Percentiles rank a stretch among this genome's conserved stretches.
phyloP scores from a whole-genome alignment of 108 stramenopile species.

The Nitzschia sp. region DNA sequence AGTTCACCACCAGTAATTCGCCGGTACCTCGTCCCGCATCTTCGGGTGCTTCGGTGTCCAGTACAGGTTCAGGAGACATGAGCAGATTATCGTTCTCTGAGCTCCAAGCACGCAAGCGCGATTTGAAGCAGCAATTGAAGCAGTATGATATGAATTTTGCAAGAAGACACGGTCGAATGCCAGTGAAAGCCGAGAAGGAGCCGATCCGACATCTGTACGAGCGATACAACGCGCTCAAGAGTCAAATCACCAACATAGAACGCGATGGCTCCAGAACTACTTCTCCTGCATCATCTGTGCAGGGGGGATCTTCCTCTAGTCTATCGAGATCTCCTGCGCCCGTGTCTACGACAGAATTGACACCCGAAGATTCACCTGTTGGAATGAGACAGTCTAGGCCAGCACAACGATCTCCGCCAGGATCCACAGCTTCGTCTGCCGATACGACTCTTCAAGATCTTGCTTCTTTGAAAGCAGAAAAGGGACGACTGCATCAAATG shows the following conservation, averaged over 20 bases:
- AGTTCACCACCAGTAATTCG: conserved; percentile 2
- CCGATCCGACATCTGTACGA: conserved; percentile 97
- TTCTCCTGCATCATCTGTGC: conserved; percentile 21
- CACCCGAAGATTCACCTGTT: conserved; percentile 18
- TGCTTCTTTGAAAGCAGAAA: conserved; percentile 73
- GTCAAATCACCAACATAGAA: conserved; percentile 68
- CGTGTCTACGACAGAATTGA: conserved; percentile 19
- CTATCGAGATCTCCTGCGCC: conserved; percentile 35
- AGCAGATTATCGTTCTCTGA: conserved; percentile 61
- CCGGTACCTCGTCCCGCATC: conserved; percentile 24
- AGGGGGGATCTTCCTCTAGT: conserved; percentile 13
- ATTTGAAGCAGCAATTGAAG: conserved; percentile 84
- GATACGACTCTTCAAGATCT: conserved; percentile 57
- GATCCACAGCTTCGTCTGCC: conserved; percentile 11
- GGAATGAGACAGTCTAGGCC: conserved; percentile 6
- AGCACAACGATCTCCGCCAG: conserved; percentile 24
- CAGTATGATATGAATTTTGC: conserved; percentile 91
- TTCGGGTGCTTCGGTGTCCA: conserved; percentile 5
- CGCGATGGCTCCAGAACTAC: conserved; percentile 51
- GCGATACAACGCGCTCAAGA: conserved; percentile 89
- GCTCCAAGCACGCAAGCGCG: conserved; percentile 73
- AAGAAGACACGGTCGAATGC: conserved; percentile 83
- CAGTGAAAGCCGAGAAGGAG: conserved; percentile 94
- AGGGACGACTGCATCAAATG: conserved; percentile 84
- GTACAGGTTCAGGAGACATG: conserved; percentile 20